Base-by-base conservation (phyloP, 768 basidiomycete genomes). In the Psilocybe subaeruginosa region DNA sequence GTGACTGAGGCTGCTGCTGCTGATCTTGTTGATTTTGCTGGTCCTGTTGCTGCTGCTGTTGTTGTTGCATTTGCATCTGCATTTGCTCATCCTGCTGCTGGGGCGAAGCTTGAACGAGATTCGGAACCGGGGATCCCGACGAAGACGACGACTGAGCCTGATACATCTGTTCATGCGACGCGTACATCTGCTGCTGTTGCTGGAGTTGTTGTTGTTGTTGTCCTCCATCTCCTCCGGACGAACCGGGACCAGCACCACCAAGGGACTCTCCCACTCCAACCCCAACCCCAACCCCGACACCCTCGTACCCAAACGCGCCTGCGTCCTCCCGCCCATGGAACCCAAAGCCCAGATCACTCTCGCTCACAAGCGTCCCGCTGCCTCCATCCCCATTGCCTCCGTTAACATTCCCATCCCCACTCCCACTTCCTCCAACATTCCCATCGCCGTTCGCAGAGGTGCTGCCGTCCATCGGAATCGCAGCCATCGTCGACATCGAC, bases 271-370 rank as follows among this genome's bases (percentile, higher is more conserved):
- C 41, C 11, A 43, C 33, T 11, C 11, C 33, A 35, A 6, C 33
- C 2, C 33, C 33, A 35, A 35, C n/a, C 17, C 58, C 48, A 33
- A 53, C 48, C 5, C 58, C 59, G 6, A 58, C 52, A 35, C 43
- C 60, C 19, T 30, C 60, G 47, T 57, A 56, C 47, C 54, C 52
- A 48, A 51, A 48, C 31, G 35, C 45, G 12, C 48, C 61, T 12
- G 53, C 57, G 51, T 54, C 60, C 23, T 64, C 65, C 53, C 64
- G 62, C 4, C 63, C 50, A 56, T 57, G 65, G 31, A 69, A 69
- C 23, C 66, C 68, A 52, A 69, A 69, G 23, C 66, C 68, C 4
- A 69, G 52, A 50, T 69, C 68, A 35, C 66, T 66, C 64, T 69
- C 68, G 39, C 61, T 68, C 4, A 60, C 63, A 16, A 56, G 45